Evolutionary conservation across 179 eudicot genomes (phyloP).

Genomic region (Monotropa hypopitys): DNA sequence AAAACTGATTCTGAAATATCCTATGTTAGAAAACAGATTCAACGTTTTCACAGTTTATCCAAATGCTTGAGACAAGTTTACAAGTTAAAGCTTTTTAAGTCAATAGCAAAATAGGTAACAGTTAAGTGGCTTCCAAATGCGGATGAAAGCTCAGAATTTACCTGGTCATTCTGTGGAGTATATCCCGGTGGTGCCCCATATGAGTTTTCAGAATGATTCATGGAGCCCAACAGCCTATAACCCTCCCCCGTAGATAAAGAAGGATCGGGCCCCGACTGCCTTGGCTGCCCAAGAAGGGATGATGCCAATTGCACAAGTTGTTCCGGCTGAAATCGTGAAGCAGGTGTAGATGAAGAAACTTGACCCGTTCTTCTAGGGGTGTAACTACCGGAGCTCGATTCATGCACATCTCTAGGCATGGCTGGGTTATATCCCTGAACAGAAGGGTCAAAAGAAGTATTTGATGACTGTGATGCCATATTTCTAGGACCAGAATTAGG

Average conservation of each 20-base stretch:
- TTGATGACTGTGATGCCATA: slow-evolving; percentile 14
- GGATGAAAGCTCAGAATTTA: slow-evolving; percentile 20
- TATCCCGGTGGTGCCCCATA: slow-evolving; percentile 21
- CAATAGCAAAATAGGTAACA: background rate
- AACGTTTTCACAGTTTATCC: background rate
- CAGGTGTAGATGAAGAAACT: slow-evolving; percentile 19
- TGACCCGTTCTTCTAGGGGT: slow-evolving; percentile 11
- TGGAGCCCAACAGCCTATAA: slow-evolving; percentile 18
- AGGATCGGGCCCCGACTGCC: slow-evolving; percentile 24
- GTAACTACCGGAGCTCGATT: slow-evolving; percentile 18
- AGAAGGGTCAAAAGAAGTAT: slow-evolving; percentile 15
- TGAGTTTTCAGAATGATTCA: slow-evolving; percentile 24
- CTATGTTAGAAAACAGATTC: background rate
- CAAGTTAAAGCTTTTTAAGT: background rate
- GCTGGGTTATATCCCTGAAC: slow-evolving; percentile 23
- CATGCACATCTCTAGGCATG: slow-evolving; percentile 20
- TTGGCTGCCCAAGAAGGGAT: slow-evolving; percentile 38
- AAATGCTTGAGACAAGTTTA: background rate
- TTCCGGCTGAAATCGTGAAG: slow-evolving; percentile 31
- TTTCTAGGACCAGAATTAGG: slow-evolving; percentile 17
- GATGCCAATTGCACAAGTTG: slow-evolving; percentile 48
- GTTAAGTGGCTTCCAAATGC: background rate
- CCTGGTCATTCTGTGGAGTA: slow-evolving; percentile 22
- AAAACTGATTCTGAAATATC: background rate
- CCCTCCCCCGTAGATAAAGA: slow-evolving; percentile 19